Base-by-base conservation (phyloP, 1,284 basidiomycete genomes). In the Neonothopanus nambi region DNA sequence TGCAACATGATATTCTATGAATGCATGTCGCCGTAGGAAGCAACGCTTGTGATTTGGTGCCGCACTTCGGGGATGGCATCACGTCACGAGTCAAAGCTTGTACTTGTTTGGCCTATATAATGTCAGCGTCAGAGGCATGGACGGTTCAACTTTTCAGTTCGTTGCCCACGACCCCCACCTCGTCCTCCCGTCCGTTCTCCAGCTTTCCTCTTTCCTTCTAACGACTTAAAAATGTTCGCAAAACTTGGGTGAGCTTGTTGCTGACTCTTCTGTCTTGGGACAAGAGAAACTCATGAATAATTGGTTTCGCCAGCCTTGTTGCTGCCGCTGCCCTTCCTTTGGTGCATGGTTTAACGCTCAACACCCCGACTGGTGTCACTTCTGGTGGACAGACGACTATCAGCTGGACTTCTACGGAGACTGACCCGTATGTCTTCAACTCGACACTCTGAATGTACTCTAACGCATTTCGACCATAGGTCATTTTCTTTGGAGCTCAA, bases 401-500 rank as follows among this genome's bases (percentile, higher is more conserved):
- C 18, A 54, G 39, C 18, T 54, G 45, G 45, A 43, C 30, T 20
- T 17, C 45, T 21, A 38, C 28, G 20, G 46, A 44, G 13, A 35
- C 1, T 24, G 52, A 54, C 40, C 26, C 26, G 52, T 54, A 54
- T 12, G 52, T 48, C 30, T 33, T n/a, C n/a, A n/a, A n/a, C n/a
- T n/a, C n/a, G n/a, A 33, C 8, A 33, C 30, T 33, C 20, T 3
- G 9, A 17, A 21, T 18, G 21, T 9, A 13, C 12, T 6, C 12
- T 33, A 1, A 7, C 47, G 13, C 15, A 17, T 30, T 24, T 48
- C 33, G 23, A 28, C 7, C 28, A 12, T 28, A 54, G 54, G 2
- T 52, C 48, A 6, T 75, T 77, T 60, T 61, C 68, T 15, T 26
- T 80, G 13, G 70, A 75, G 59, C 66, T 88, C 45, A 49, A 60